Percentiles rank a stretch among this genome's conserved stretches.
Conservation (phyloP, 768 basidiomycete genomes). For the Mycena venus region DNA sequence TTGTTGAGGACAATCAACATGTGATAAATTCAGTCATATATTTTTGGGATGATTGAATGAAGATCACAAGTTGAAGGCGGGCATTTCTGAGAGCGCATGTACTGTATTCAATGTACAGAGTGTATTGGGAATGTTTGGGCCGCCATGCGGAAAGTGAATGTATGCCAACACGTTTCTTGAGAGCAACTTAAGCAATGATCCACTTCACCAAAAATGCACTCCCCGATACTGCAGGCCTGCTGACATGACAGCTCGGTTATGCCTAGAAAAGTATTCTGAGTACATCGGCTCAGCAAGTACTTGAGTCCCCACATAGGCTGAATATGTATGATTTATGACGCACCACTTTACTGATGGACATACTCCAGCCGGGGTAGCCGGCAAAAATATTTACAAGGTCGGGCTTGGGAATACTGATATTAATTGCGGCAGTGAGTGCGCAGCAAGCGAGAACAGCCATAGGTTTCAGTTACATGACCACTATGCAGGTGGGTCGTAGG, state of each 20-base stretch:
- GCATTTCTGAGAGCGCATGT: no score
- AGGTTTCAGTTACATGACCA: neutral
- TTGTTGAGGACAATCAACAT: neutral
- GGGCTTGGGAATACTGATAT: slow-evolving; percentile 6
- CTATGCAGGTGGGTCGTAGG: no score
- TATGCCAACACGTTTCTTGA: slow-evolving; percentile 5
- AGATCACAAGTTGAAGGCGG: no score
- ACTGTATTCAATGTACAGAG: slow-evolving; percentile 4
- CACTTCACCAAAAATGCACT: slow-evolving; percentile 3
- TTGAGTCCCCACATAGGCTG: slow-evolving; percentile 4
- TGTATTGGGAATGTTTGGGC: neutral
- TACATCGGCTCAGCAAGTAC: neutral
- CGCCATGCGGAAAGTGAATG: slow-evolving; percentile 1
- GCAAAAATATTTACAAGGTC: slow-evolving; percentile 10
- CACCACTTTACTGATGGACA: neutral
- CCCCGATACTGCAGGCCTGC: slow-evolving; percentile 3
- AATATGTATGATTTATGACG: neutral
- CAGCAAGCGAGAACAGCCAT: slow-evolving; percentile 1
- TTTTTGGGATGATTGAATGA: no score
- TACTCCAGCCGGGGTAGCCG: slow-evolving; percentile 4
- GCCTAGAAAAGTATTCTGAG: neutral
- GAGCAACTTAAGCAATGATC: neutral
- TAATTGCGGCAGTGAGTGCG: neutral
- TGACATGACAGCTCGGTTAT: slow-evolving; percentile 9
- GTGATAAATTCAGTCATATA: no score